These are phyloP conservation scores for Alloteropsis semialata DNA, from an alignment of 176 grass and related monocot genomes.

Conservation along the genomic window DNA sequence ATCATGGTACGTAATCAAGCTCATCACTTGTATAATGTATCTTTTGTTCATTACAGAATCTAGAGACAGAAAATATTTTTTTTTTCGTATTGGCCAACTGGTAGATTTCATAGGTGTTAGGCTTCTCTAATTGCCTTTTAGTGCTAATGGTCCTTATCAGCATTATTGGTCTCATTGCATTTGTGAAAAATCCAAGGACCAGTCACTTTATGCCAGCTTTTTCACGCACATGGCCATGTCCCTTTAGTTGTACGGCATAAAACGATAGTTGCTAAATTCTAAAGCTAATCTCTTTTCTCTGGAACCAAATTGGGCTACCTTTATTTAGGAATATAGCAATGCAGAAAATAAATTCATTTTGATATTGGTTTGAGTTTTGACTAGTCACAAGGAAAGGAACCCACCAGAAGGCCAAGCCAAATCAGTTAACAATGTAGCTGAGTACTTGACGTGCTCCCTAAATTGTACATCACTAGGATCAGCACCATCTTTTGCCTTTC, in stretches of 20 bases:
- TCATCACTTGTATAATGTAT: slow-evolving; percentile 35
- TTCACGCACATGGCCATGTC: slow-evolving; percentile 17
- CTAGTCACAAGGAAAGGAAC: slow-evolving; percentile 24
- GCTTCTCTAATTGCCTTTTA: slow-evolving; percentile 33
- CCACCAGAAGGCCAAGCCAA: slow-evolving; percentile 20
- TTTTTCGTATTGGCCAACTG: neutral
- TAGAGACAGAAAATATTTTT: slow-evolving; percentile 20
- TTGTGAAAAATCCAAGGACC: slow-evolving; percentile 36
- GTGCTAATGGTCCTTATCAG: slow-evolving; percentile 43
- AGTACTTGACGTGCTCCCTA: slow-evolving; percentile 15
- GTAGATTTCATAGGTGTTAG: slow-evolving; percentile 10
- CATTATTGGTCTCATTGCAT: slow-evolving; percentile 35
- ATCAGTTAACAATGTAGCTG: slow-evolving; percentile 25
- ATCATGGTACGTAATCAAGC: slow-evolving; percentile 34
- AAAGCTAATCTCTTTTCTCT: slow-evolving; percentile 17
- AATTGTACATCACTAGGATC: slow-evolving; percentile 20
- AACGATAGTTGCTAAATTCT: slow-evolving; percentile 14
- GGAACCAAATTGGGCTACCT: slow-evolving; percentile 10
- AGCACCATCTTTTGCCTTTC: neutral
- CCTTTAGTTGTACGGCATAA: slow-evolving; percentile 21
- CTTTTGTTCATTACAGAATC: slow-evolving; percentile 18
- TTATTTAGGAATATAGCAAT: slow-evolving; percentile 6
- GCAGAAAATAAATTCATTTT: slow-evolving; percentile 25
- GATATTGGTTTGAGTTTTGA: slow-evolving; percentile 7
- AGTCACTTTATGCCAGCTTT: slow-evolving; percentile 41